Percentiles rank a stretch among this genome's conserved stretches.
Evolutionary conservation across 441 rosid genomes (phyloP).

Genomic region (Biscutella laevigata): DNA sequence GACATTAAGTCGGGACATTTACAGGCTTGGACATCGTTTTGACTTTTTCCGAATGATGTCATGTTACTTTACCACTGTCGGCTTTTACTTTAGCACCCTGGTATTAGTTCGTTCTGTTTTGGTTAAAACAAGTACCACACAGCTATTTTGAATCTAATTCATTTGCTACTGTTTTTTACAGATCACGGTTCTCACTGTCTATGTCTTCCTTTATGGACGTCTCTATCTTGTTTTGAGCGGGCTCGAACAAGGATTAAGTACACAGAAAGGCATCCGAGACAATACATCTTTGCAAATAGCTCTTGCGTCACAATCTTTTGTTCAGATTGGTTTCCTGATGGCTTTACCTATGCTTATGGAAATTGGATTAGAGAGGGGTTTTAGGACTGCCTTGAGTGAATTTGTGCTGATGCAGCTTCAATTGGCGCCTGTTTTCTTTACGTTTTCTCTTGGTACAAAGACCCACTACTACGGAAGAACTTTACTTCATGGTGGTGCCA

Average conservation of each 20-base stretch:
- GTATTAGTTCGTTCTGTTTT: constrained; percentile 28
- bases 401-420: constrained; percentile 96
- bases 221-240: constrained; percentile 98
- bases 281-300: constrained; percentile 94
- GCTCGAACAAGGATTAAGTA: constrained; percentile 73
- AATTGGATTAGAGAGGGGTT: constrained; percentile 95
- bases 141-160: constrained; percentile 4
- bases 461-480: constrained; percentile 97
- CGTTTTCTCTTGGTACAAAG: constrained; percentile 97
- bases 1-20: constrained; percentile 89
- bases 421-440: constrained; percentile 95
- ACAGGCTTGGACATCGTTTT: constrained; percentile 96
- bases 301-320: constrained; percentile 98
- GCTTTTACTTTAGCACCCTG: constrained; percentile 96
- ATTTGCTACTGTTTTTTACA: constrained; percentile 34
- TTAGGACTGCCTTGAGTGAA: constrained; percentile 93
- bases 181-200: constrained; percentile 95
- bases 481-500: constrained; percentile 95
- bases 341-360: constrained; percentile 99
- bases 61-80: constrained; percentile 93
- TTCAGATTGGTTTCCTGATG: constrained; percentile 93
- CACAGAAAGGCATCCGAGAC: constrained; percentile 71
- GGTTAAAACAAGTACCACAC: background rate
- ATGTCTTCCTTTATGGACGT: constrained; percentile 97
- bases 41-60: constrained; percentile 99